These are phyloP conservation scores for Micromonas commoda DNA, from an alignment of 139 green algal species.

Conservation along the genomic window DNA sequence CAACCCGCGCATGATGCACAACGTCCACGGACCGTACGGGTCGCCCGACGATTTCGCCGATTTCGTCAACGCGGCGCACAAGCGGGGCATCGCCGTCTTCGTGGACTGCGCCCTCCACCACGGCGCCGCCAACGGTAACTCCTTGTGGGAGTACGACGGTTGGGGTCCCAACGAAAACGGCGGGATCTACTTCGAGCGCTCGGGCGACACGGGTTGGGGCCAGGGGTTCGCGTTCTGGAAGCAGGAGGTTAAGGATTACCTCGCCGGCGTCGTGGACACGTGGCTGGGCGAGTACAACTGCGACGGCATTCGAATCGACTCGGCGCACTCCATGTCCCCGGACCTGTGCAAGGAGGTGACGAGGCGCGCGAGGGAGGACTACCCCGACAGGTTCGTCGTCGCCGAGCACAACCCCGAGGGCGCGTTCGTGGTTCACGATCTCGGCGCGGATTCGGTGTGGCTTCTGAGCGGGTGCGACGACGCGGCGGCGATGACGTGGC, in stretches of 20 bases:
- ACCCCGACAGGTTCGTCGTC: slow-evolving; percentile 53
- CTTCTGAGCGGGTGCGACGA: not conserved
- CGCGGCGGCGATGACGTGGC: not conserved
- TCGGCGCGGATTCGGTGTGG: slow-evolving; percentile 40
- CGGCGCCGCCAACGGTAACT: slow-evolving; percentile 41
- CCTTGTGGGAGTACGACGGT: slow-evolving; percentile 60
- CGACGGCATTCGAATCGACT: slow-evolving; percentile 63
- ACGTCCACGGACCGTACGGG: slow-evolving; percentile 45
- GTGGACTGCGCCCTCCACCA: slow-evolving; percentile 67
- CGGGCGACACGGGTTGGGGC: slow-evolving; percentile 52
- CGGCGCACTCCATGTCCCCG: slow-evolving; percentile 52
- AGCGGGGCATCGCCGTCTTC: slow-evolving; percentile 51
- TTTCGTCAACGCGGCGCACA: slow-evolving; percentile 52
- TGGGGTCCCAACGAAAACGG: slow-evolving; percentile 39
- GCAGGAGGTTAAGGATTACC: slow-evolving; percentile 46
- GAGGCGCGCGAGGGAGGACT: slow-evolving; percentile 36
- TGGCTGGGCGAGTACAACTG: slow-evolving; percentile 45
- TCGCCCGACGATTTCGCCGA: slow-evolving; percentile 47
- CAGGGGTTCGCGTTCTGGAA: slow-evolving; percentile 55
- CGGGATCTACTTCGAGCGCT: slow-evolving; percentile 63
- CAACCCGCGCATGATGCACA: slow-evolving; percentile 53
- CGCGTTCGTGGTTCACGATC: slow-evolving; percentile 39
- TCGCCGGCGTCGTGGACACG: slow-evolving; percentile 24
- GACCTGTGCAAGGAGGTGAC: slow-evolving; percentile 49
- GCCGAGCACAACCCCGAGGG: slow-evolving; percentile 56